Evolutionary conservation across 139 green algal genomes (phyloP), one percentile per base, ranked within the genome.

Genomic region (Tetraselmis striata): DNA sequence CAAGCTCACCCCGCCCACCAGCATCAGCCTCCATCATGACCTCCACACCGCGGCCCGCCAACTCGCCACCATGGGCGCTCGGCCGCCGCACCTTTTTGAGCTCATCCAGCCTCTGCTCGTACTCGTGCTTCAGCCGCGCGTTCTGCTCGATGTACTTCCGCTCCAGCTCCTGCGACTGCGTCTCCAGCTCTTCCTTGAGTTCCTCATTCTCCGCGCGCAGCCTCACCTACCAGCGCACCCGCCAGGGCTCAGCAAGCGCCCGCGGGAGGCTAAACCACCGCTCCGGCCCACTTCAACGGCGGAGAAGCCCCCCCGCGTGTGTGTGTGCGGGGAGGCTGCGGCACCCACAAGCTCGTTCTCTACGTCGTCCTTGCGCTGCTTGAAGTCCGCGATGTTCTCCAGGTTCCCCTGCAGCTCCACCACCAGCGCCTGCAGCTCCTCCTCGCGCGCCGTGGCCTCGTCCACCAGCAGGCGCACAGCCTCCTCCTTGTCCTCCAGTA

Each of bases 101-200:
- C 84, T 94, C 90, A 80, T 94, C 91, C 30, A 94, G 77, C 79
- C 83, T 80, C 85, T 91, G 85, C 85, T 97, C 93, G 83, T 90
- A 94, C 83, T 96, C 92, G 78, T 93, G 92, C 22, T 89, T 85
- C 85, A 92, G 86, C 84, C 87, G 88, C 0, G 84, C 87, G 80
- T 90, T 91, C 67, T 92, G 84, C 82, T 93, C 91, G 23, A 93
- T 86, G 84, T 94, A 95, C 45, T 92, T 91, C 77, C 89, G 87
- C 88, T 94, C 91, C 74, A 93, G 82, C 83, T 95, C 88, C 32
- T 83, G 76, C 0, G 88, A 83, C 45, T 88, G 79, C 23, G 83
- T 81, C 28, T 94, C 87, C 78, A 92, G 81, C 29, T 89, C 86
- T 32, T 91, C 88, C 28, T 87, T 82, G 27, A 94, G 84, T 58